These are phyloP conservation scores for Talaromyces thailandensis DNA, from an alignment of 495 filamentous ascomycete species.

Conservation along the genomic window DNA sequence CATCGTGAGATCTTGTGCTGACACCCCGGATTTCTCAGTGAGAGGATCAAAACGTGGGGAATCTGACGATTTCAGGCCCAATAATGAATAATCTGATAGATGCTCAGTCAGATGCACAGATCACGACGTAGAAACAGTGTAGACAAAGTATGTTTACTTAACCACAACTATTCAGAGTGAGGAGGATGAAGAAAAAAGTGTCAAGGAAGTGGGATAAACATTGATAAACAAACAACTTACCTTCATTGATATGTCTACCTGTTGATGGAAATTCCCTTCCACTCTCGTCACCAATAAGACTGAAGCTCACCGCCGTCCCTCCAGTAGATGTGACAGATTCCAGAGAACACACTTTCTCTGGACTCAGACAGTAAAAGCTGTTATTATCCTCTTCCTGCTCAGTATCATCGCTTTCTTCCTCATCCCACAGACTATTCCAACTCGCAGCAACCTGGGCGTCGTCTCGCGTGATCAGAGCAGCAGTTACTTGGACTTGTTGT, in stretches of 20 bases:
- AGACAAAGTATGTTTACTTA: not conserved
- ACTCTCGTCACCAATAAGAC: not conserved
- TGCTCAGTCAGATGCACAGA: not conserved
- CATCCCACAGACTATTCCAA: slow-evolving; percentile 1
- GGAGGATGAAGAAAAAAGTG: not conserved
- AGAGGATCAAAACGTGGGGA: not conserved
- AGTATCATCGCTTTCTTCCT: not conserved
- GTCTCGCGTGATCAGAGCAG: not conserved
- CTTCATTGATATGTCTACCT: not conserved
- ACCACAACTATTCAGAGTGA: not conserved
- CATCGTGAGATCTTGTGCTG: not conserved
- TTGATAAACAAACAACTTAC: not conserved
- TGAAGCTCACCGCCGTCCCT: not conserved
- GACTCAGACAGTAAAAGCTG: not conserved
- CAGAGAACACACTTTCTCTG: not conserved
- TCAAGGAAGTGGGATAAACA: not conserved
- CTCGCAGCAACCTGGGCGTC: not conserved
- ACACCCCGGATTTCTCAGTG: not conserved
- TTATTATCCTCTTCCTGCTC: not conserved
- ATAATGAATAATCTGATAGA: not conserved
- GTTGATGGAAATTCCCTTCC: not conserved
- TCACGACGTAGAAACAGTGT: not conserved
- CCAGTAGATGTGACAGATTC: not conserved
- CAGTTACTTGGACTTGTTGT: not conserved
- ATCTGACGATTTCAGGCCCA: not conserved